Conservation (phyloP, 306 rosid genomes). For the Gynostemma pentaphyllum region DNA sequence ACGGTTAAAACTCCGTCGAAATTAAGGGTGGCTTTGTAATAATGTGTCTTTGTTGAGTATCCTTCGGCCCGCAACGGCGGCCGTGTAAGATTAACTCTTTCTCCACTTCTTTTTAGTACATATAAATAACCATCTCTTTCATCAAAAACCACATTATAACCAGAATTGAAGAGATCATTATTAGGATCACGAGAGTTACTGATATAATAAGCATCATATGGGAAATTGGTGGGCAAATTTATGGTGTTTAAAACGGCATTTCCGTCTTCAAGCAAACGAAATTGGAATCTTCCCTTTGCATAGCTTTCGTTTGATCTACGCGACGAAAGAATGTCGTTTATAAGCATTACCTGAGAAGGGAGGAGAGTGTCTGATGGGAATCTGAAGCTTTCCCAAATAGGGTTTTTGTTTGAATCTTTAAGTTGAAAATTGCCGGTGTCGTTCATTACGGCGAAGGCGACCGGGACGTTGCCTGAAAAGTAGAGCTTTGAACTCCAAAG, state of each 20-base stretch:
- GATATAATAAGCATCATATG: conserved; percentile 15
- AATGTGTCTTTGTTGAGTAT: not conserved
- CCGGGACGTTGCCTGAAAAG: not conserved
- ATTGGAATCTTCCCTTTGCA: conserved; percentile 24
- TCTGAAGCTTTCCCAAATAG: conserved; percentile 36
- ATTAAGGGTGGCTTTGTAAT: not conserved
- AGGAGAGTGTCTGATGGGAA: conserved; percentile 25
- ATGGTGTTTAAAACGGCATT: conserved; percentile 16
- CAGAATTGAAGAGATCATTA: not conserved
- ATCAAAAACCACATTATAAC: not conserved
- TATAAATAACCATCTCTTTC: not conserved
- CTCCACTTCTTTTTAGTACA: not conserved
- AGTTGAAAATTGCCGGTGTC: conserved; percentile 38
- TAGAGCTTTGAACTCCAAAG: conserved; percentile 10
- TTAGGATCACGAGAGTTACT: not conserved
- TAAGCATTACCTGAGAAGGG: conserved; percentile 25
- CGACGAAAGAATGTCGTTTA: conserved; percentile 22
- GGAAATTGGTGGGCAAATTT: conserved; percentile 16
- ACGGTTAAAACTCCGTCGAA: not conserved
- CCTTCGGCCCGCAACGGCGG: not conserved
- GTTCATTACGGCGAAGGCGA: conserved; percentile 12
- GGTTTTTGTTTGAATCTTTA: not conserved
- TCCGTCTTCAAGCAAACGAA: conserved; percentile 22
- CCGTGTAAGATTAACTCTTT: not conserved
- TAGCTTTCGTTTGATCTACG: conserved; percentile 13